These are phyloP conservation scores for Hypoxylon sp. DNA, from an alignment of 2,329 filamentous ascomycete species.

Conservation along the genomic window DNA sequence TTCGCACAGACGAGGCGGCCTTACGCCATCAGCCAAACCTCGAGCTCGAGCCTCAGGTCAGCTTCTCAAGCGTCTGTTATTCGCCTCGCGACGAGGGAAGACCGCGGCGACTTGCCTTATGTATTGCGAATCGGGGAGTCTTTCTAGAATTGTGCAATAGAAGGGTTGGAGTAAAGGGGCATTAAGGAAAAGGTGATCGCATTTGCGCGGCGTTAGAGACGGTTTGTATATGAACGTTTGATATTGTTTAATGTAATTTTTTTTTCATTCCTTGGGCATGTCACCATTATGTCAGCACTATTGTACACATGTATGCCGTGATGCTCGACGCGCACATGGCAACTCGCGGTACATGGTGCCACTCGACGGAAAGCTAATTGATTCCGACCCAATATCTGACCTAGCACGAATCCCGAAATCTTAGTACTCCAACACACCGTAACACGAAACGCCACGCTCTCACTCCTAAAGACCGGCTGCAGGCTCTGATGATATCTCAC, in stretches of 20 bases:
- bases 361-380: neutral
- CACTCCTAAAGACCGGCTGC: neutral
- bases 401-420: conserved; percentile 4
- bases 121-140: conserved; percentile 53
- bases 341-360: neutral
- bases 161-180: conserved; percentile 1
- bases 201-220: conserved; percentile 30
- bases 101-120: conserved; percentile 56
- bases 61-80: conserved; percentile 59
- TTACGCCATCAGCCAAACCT: conserved; percentile 55
- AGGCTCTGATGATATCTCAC: neutral
- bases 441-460: conserved; percentile 7
- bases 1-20: conserved; percentile 61
- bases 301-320: neutral
- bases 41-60: conserved; percentile 46
- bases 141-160: conserved; percentile 29
- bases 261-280: conserved; percentile 11
- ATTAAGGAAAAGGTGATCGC: conserved; percentile 18
- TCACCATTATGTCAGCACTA: neutral
- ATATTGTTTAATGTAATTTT: conserved; percentile 45
- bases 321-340: too few relatives aligned
- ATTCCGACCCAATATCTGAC: neutral
- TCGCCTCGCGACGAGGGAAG: conserved; percentile 60
- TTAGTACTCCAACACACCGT: neutral
- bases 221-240: conserved; percentile 38